These are phyloP conservation scores for Pleodorina starrii DNA, from an alignment of 139 green algal species.

Conservation along the genomic window DNA sequence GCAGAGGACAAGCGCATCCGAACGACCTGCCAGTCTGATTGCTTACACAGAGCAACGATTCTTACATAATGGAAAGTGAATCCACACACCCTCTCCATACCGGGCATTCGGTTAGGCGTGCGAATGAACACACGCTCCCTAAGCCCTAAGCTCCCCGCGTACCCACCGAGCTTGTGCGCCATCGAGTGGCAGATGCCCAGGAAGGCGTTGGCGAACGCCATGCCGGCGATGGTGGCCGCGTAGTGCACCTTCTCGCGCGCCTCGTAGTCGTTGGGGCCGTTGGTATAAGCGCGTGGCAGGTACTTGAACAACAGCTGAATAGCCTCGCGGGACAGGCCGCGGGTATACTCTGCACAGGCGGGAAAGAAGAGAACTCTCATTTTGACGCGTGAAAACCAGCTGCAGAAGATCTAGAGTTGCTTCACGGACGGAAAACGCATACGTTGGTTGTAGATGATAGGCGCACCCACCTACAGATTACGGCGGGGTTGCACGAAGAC, in stretches of 20 bases:
- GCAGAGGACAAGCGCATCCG: not conserved
- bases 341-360: constrained; percentile 71
- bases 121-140: too few species aligned
- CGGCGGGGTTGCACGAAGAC: too few species aligned
- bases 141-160: too few species aligned
- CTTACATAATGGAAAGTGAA: too few species aligned
- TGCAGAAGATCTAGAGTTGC: too few species aligned
- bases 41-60: not conserved
- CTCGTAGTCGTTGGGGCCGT: constrained; percentile 68
- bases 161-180: constrained; percentile 71
- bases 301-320: constrained; percentile 76
- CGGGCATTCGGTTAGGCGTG: too few species aligned
- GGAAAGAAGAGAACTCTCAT: not conserved
- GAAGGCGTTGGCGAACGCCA: constrained; percentile 87
- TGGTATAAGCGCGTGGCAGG: constrained; percentile 65
- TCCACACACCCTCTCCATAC: too few species aligned
- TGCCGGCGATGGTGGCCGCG: constrained; percentile 82
- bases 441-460: too few species aligned
- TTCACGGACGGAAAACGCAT: too few species aligned
- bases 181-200: constrained; percentile 84
- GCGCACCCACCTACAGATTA: too few species aligned
- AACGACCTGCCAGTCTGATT: not conserved
- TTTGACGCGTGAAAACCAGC: not conserved
- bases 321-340: constrained; percentile 71
- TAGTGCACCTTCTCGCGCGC: constrained; percentile 81